Evolutionary conservation across 371 early-diverging fungal genomes (phyloP).

Genomic region (Lichtheimia ramosa): DNA sequence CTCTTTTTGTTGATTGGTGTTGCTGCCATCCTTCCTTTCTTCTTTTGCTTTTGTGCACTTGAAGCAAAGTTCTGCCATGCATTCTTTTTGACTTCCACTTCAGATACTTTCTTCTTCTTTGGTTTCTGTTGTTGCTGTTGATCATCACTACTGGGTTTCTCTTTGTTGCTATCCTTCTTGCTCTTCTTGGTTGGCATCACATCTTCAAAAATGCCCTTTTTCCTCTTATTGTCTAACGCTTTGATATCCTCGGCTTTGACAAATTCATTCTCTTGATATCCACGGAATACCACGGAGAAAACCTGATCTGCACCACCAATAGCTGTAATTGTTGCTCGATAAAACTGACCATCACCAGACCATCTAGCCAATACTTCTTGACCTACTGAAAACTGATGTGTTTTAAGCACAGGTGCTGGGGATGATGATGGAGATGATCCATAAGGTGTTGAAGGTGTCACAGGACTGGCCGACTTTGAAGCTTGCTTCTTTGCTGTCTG

Average conservation of each 20-base stretch:
- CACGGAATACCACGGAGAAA: conserved; percentile 67
- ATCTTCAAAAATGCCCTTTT: conserved; percentile 45
- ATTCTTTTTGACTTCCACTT: conserved; percentile 74
- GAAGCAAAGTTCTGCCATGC: conserved; percentile 81
- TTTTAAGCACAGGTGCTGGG: conserved; percentile 15
- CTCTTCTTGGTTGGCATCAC: conserved; percentile 36
- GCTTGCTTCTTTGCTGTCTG: neutral
- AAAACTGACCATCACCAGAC: conserved; percentile 38
- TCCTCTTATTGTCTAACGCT: conserved; percentile 34
- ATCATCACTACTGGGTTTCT: neutral
- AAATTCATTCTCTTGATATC: conserved; percentile 60
- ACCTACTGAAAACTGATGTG: conserved; percentile 47
- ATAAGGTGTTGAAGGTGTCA: conserved; percentile 7
- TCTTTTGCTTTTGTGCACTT: conserved; percentile 49
- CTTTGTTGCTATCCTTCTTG: conserved; percentile 36
- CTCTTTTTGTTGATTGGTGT: conserved; percentile 64
- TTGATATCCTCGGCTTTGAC: conserved; percentile 63
- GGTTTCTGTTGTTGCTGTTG: conserved; percentile 12
- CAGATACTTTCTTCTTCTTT: conserved; percentile 52
- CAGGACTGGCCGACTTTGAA: conserved; percentile 4
- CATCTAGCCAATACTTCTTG: conserved; percentile 65
- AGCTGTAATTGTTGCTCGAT: conserved; percentile 70
- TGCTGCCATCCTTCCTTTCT: conserved; percentile 30
- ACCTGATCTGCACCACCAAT: conserved; percentile 64
- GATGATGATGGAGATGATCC: conserved; percentile 10